Base-by-base conservation (phyloP, 108 stramenopile species). In the Discostella stelligeroides region DNA sequence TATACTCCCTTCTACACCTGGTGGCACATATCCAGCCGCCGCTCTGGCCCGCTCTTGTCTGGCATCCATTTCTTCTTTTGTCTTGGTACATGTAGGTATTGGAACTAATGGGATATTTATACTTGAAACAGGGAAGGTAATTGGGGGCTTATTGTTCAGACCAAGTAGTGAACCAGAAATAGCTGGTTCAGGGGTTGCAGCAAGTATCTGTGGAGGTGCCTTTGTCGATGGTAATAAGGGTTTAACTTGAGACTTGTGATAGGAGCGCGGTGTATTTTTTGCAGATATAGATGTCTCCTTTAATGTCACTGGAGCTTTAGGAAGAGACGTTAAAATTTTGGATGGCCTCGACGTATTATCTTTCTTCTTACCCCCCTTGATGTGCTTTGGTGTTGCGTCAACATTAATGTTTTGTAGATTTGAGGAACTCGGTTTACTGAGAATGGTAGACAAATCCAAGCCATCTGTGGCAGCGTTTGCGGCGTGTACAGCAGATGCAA, bases 21-120 rank as follows among this genome's bases (percentile, higher is more conserved):
- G 88, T 18, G 87, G 85, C 29, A 84, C 65, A 70, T 92, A 92
- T 34, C 91, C 91, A 29, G 89, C 92, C 18, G 86, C 89, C 27
- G 87, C 88, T 63, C 92, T 65, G 27, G 92, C 92, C 43, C 89
- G 82, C 78, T 85, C 84, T 53, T 83, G 74, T 38, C 88, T 79
- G 9, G 81, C 76, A 61, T 87, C 89, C 78, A 85, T 82, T 49
- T 90, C 85, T 29, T 76, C 63, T 57, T 83, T 82, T 24, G 84
- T 81, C 78, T 82, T 86, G 40, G 82, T 83, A 11, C 76, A 79
- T 79, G 68, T 70, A 24, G 85, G 85, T 38, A 79, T 86, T 18
- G 80, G 79, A 21, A 77, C 80, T 60, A 63, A 62, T 18, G 73
- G 63, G 18, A 70, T 74, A 46, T 75, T 59, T 46, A 72, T 68